phyloP scores from a whole-genome alignment of 148 eudicot genomes.

The Chenopodium berlandieri region DNA sequence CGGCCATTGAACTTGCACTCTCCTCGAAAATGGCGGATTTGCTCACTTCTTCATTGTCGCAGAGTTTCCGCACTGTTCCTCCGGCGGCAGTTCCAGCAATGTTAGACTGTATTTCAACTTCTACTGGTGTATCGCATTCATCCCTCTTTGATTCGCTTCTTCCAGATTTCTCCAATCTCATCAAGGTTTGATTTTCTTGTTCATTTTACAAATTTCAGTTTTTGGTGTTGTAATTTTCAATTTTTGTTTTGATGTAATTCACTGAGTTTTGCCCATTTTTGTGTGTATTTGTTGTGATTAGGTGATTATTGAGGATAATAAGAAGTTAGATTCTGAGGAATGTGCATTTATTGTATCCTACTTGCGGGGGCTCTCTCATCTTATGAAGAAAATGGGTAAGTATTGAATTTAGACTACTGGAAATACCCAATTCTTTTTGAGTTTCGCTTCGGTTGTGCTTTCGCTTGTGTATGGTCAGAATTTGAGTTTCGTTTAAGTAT shows the following conservation, averaged over 20 bases:
- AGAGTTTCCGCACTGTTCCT: slow-evolving; percentile 71
- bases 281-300: not conserved
- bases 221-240: not conserved
- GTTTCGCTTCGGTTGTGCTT: not conserved
- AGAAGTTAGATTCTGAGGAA: slow-evolving; percentile 42
- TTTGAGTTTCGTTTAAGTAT: not conserved
- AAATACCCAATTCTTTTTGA: not conserved
- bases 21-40: slow-evolving; percentile 24
- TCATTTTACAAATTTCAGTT: not conserved
- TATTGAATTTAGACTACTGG: not conserved
- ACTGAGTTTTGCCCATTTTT: not conserved
- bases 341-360: slow-evolving; percentile 45
- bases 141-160: slow-evolving; percentile 55
- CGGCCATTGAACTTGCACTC: not conserved
- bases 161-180: slow-evolving; percentile 40
- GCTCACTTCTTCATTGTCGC: slow-evolving; percentile 24
- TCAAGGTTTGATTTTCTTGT: slow-evolving; percentile 37
- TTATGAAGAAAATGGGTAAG: slow-evolving; percentile 70
- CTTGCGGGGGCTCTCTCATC: slow-evolving; percentile 62
- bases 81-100: slow-evolving; percentile 78
- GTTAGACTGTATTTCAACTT: slow-evolving; percentile 71
- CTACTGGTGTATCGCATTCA: slow-evolving; percentile 55
- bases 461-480: not conserved
- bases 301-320: slow-evolving; percentile 33
- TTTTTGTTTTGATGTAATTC: not conserved